Evolutionary conservation across 2,329 filamentous ascomycete species (phyloP).

Genomic region (Ophiostoma novo-ulmi): DNA sequence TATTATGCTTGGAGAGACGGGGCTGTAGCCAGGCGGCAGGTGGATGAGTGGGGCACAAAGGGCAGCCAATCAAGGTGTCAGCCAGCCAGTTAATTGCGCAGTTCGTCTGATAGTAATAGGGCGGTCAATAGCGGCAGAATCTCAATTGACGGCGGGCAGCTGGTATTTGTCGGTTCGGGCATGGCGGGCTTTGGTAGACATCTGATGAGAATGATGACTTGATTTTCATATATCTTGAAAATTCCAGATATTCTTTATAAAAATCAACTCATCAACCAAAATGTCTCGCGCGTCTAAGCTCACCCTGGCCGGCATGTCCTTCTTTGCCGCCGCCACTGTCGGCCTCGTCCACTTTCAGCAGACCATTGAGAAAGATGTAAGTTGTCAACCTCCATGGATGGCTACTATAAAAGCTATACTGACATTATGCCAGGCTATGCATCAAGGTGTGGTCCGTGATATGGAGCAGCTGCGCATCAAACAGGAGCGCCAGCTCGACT

Average conservation of each 20-base stretch:
- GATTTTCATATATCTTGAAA: background rate
- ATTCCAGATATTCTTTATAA: background rate
- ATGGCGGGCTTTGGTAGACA: background rate
- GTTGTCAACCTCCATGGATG: slow-evolving; percentile 31
- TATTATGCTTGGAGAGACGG: background rate
- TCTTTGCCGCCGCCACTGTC: slow-evolving; percentile 71
- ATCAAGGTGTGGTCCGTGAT: slow-evolving; percentile 86
- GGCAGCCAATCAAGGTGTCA: background rate
- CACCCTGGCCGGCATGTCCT: slow-evolving; percentile 71
- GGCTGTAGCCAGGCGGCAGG: slow-evolving; percentile 12
- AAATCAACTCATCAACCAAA: slow-evolving; percentile 21
- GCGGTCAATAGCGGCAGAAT: slow-evolving; percentile 25
- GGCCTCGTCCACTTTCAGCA: slow-evolving; percentile 87
- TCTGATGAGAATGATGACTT: background rate
- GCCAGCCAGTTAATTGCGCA: slow-evolving; percentile 27
- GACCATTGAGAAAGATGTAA: slow-evolving; percentile 70
- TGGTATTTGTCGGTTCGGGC: too few species aligned
- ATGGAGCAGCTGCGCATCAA: slow-evolving; percentile 91
- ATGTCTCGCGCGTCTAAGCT: slow-evolving; percentile 93
- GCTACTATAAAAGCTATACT: too few species aligned
- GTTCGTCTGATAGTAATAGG: background rate
- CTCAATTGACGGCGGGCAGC: background rate
- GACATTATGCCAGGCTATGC: slow-evolving; percentile 67
- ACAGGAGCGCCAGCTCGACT: slow-evolving; percentile 85
- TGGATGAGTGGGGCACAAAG: slow-evolving; percentile 6